Evolutionary conservation across 2,329 filamentous ascomycete species (phyloP), one percentile per base, ranked within the genome.

Genomic region (Phaeosphaeria sp.): DNA sequence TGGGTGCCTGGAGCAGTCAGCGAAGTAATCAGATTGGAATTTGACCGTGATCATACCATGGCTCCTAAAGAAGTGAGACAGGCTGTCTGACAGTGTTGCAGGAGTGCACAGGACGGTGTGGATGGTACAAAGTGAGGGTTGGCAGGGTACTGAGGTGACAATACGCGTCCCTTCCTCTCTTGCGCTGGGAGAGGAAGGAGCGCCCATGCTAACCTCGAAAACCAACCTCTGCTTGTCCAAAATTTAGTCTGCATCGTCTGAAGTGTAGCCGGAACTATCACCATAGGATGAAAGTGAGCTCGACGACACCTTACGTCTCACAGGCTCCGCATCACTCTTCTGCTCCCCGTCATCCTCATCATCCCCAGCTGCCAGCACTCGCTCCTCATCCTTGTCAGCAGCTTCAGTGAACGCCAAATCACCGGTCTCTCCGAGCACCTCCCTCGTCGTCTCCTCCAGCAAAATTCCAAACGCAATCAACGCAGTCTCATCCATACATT

Each of bases 401-500:
- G 62, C 68, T 72, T 93, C 90, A 0, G 89, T 87, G 69, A 94
- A 90, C 1, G 90, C 89, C 48, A 92, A 74, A 74, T 92, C 88
- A 21, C 90, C 91, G 13, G 81, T 84, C 54, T 82, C 79, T 4
- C 89, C 90, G 20, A 93, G 77, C 6, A 82, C 74, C 47, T 88
- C 85, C 42, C 82, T 81, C 17, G 85, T 82, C 2, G 86, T 84
- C 75, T 94, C 91, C 76, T 94, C 90, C 43, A 93, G 78, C 55
- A 94, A 75, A 49, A 94, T 87, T 1, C 90, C 90, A 68, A 94
- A 82, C 0, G 90, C 90, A 53, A 94, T 78, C 56, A 94, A 80
- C 3, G 90, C 90, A 15, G 90, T 92, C 78, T 92, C 91, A 70
- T 94, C 90, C 85, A 94, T 86, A 73, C 87, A 90, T 62, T 83